A percentile compares a stretch with the other conserved stretches of the same genome.
Conservation (phyloP, 768 basidiomycete species). For the Kwoniella europaea region DNA sequence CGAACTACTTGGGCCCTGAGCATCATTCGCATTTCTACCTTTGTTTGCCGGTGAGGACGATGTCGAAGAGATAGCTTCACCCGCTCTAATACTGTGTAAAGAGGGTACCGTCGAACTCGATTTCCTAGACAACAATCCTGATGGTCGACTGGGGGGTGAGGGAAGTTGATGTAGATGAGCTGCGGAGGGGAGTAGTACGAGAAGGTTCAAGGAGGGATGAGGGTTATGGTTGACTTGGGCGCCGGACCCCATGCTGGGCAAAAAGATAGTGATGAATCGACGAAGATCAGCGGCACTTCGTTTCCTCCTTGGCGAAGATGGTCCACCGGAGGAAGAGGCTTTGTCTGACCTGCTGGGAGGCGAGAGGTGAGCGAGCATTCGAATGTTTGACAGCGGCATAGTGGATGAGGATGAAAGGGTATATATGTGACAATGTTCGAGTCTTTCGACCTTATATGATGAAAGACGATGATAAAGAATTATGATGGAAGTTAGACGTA, state of each 20-base stretch:
- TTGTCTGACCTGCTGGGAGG: constrained; percentile 17
- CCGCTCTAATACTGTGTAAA: constrained; percentile 19
- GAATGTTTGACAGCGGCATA: constrained; percentile 6
- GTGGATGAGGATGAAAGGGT: background rate
- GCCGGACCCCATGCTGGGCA: constrained; percentile 14
- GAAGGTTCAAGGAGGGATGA: constrained; percentile 25
- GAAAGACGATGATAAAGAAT: background rate
- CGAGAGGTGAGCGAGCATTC: constrained; percentile 17
- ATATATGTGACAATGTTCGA: background rate
- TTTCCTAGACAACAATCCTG: constrained; percentile 24
- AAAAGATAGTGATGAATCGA: constrained; percentile 17
- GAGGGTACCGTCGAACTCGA: constrained; percentile 37
- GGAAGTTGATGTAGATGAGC: constrained; percentile 33
- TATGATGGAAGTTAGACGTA: background rate
- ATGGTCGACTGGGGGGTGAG: constrained; percentile 24
- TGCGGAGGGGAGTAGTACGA: constrained; percentile 40
- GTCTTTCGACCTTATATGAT: background rate
- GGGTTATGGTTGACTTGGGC: constrained; percentile 5
- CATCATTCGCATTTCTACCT: constrained; percentile 18
- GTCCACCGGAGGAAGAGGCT: background rate
- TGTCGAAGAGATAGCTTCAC: constrained; percentile 5
- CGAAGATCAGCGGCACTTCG: constrained; percentile 23
- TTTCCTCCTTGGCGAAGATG: constrained; percentile 16
- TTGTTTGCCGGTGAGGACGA: background rate
- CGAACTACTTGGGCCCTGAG: background rate